Evolutionary conservation across 495 filamentous ascomycete genomes (phyloP).

Genomic region (Penicillium odoratum): DNA sequence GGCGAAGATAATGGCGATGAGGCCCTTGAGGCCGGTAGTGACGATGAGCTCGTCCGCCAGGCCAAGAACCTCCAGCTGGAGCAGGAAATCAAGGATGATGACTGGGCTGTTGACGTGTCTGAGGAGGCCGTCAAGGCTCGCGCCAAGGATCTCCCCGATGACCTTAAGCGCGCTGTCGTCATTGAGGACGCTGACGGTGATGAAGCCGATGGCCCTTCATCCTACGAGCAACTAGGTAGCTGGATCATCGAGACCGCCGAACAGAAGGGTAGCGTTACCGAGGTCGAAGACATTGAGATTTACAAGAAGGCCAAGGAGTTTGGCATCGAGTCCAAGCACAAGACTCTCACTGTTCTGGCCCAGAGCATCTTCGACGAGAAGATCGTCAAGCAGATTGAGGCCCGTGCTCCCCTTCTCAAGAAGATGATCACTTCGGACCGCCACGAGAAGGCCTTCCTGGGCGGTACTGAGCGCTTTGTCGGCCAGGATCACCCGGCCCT

Average conservation of each 20-base stretch:
- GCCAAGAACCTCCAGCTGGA: slow-evolving; percentile 71
- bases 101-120: slow-evolving; percentile 95
- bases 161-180: slow-evolving; percentile 86
- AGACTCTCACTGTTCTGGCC: slow-evolving; percentile 85
- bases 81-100: slow-evolving; percentile 72
- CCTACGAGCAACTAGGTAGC: slow-evolving; percentile 89
- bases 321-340: slow-evolving; percentile 93
- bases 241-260: slow-evolving; percentile 81
- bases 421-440: slow-evolving; percentile 88
- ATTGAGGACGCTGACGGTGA: slow-evolving; percentile 84
- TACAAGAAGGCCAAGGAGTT: slow-evolving; percentile 94
- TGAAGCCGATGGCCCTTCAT: slow-evolving; percentile 75
- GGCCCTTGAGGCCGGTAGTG: slow-evolving; percentile 75
- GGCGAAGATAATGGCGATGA: slow-evolving; percentile 71
- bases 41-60: slow-evolving; percentile 86
- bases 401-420: slow-evolving; percentile 81
- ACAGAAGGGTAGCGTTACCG: slow-evolving; percentile 66
- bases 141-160: slow-evolving; percentile 82
- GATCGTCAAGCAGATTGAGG: slow-evolving; percentile 81
- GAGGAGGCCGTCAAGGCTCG: slow-evolving; percentile 93
- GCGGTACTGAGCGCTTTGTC: slow-evolving; percentile 91
- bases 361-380: slow-evolving; percentile 92
- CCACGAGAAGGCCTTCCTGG: slow-evolving; percentile 96
- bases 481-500: slow-evolving; percentile 79
- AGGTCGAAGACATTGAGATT: slow-evolving; percentile 83